Evolutionary conservation across 257 asterid species (phyloP), one percentile per base, ranked within the genome.

Genomic region (Penstemon eatonii): DNA sequence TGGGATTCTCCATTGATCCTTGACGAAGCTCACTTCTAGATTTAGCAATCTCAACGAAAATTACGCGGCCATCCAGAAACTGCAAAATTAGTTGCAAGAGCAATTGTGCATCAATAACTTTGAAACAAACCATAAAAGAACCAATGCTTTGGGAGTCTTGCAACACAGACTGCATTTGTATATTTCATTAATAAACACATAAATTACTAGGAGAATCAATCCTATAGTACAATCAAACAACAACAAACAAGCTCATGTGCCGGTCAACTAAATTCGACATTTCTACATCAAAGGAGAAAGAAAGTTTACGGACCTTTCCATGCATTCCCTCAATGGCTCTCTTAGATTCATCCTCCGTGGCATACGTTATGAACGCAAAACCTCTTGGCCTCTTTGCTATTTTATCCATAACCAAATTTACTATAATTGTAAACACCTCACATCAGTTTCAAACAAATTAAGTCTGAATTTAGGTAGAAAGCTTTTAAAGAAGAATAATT

Each of bases 261-360:
- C 2, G 33, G 33, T 25, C 3, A 15, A 15, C 18, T 15, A 25
- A 1, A 25, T 25, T 25, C 2, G 33, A 25, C 2, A 1, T 25
- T 25, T 25, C 33, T 25, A 25, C 33, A 25, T 25, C 33, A 25
- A 25, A 25, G 2, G 33, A 25, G 50, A n/a, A 8, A 61, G 60
- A 51, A 58, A 66, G 59, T 60, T 43, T 49, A 63, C 68, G 36
- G 57, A 91, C 97, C 97, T 91, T 89, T 52, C 97, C 97, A 56
- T 91, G 96, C 97, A 91, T 89, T 68, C 96, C 97, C 54, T 91
- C 87, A n/a, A 89, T 85, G 53, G 95, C 97, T 60, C 80, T 85
- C 71, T 77, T 80, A 41, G 97, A 89, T 71, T 85, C 95, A 72
- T 85, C 96, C 68, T 81, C 94, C 0, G 87, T 76, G 40, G 85